Percentiles rank a stretch among this genome's conserved stretches.
Evolutionary conservation across 1,284 basidiomycete species (phyloP).

Genomic region (Sanguinoderma infundibulare): DNA sequence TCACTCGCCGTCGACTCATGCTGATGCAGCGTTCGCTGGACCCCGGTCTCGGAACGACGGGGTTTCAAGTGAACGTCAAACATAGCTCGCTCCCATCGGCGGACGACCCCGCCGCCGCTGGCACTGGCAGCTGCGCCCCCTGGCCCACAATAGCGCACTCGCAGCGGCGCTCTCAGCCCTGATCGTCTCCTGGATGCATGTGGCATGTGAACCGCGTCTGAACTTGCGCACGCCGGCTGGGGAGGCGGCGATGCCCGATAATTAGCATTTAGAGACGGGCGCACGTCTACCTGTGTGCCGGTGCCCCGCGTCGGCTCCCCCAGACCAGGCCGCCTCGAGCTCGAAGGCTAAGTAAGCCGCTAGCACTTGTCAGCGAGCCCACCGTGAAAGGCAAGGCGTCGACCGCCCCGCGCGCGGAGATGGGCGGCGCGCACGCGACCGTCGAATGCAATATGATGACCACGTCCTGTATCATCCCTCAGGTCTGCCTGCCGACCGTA

Average conservation of each 20-base stretch:
- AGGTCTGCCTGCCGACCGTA: no score
- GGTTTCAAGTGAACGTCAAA: not conserved
- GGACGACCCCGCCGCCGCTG: no score
- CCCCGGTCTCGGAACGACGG: not conserved
- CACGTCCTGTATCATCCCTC: no score
- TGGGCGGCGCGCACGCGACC: no score
- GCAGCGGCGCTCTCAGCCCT: not conserved
- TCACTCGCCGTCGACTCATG: not conserved
- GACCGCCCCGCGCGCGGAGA: no score
- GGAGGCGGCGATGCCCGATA: not conserved
- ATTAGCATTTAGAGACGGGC: slow-evolving; percentile 1
- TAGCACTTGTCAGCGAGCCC: no score
- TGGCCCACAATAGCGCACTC: no score
- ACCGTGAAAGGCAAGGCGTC: no score
- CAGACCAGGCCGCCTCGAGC: no score
- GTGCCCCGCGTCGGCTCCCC: not conserved
- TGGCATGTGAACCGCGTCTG: not conserved
- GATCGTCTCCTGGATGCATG: not conserved
- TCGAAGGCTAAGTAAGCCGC: not conserved
- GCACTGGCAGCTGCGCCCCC: no score
- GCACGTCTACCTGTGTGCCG: not conserved
- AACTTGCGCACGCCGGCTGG: no score
- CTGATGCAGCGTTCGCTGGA: not conserved
- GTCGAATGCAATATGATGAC: no score
- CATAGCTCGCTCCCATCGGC: not conserved